Evolutionary conservation across 305 asterid species (phyloP).

Genomic region (Salvia sclarea): DNA sequence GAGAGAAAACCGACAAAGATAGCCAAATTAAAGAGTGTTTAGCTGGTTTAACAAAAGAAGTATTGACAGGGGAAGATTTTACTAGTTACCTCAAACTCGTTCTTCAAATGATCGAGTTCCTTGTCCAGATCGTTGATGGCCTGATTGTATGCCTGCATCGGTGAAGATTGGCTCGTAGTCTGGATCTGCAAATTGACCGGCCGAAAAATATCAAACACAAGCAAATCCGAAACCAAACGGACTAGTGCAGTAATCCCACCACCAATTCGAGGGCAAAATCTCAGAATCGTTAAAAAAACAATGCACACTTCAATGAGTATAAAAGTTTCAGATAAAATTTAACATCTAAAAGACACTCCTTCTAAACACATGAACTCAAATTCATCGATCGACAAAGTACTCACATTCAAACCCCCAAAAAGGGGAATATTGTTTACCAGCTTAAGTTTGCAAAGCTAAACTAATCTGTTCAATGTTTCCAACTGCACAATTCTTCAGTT

Average conservation of each 20-base stretch:
- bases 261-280: slow-evolving; percentile 3
- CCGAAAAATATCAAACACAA: slow-evolving; percentile 12
- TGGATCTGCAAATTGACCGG: slow-evolving; percentile 63
- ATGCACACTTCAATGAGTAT: background rate
- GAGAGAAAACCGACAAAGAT: background rate
- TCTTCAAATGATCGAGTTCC: slow-evolving; percentile 88
- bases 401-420: background rate
- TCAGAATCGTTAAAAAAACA: background rate
- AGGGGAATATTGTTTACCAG: background rate
- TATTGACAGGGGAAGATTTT: background rate
- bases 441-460: background rate
- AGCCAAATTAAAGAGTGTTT: background rate
- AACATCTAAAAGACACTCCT: background rate
- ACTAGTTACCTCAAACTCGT: slow-evolving; percentile 64
- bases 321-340: background rate
- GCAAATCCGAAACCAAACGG: background rate
- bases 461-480: background rate
- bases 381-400: background rate
- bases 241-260: background rate
- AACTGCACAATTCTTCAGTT: background rate
- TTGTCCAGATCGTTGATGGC: slow-evolving; percentile 91
- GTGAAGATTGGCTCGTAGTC: slow-evolving; percentile 93
- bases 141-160: slow-evolving; percentile 98
- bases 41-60: background rate
- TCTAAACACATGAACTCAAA: background rate